Evolutionary conservation across 495 filamentous ascomycete species (phyloP).

Genomic region (Podospora anserina): DNA sequence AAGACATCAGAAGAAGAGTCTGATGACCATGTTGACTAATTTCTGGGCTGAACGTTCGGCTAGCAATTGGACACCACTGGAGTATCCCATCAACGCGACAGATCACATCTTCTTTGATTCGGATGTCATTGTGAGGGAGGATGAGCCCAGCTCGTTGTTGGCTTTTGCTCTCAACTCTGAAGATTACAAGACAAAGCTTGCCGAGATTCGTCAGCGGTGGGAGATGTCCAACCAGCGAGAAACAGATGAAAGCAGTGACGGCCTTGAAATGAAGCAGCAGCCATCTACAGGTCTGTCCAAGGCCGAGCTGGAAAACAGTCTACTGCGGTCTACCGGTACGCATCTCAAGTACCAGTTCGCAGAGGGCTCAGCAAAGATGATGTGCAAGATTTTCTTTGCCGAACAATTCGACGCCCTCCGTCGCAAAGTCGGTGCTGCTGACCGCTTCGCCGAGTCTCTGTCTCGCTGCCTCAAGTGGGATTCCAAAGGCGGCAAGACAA

Average conservation of each 20-base stretch:
- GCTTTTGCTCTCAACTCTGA: constrained; percentile 83
- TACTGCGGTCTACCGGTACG: constrained; percentile 78
- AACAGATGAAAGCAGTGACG: constrained; percentile 33
- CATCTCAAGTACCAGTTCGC: constrained; percentile 94
- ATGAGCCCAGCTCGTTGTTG: constrained; percentile 94
- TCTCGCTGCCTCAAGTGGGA: constrained; percentile 98
- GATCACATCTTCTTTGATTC: constrained; percentile 97
- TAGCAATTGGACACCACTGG: constrained; percentile 90
- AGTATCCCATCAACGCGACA: constrained; percentile 81
- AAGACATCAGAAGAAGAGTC: constrained; percentile 83
- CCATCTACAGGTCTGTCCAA: constrained; percentile 30
- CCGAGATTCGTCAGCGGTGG: constrained; percentile 62
- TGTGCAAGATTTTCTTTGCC: constrained; percentile 96
- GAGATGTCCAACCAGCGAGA: constrained; percentile 31
- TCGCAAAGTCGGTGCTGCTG: constrained; percentile 84
- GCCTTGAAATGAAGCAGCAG: constrained; percentile 28
- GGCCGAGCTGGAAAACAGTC: constrained; percentile 66
- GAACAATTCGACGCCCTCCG: constrained; percentile 96
- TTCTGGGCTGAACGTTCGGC: constrained; percentile 99
- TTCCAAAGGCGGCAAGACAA: constrained; percentile 96
- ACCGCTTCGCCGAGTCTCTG: constrained; percentile 91
- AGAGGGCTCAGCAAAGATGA: constrained; percentile 87
- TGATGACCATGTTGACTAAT: constrained; percentile 91
- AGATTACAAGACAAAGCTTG: constrained; percentile 79
- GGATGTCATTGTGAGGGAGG: constrained; percentile 95